Base-by-base conservation (phyloP, 352 stramenopile genomes). In the Phytophthora nicotianae region DNA sequence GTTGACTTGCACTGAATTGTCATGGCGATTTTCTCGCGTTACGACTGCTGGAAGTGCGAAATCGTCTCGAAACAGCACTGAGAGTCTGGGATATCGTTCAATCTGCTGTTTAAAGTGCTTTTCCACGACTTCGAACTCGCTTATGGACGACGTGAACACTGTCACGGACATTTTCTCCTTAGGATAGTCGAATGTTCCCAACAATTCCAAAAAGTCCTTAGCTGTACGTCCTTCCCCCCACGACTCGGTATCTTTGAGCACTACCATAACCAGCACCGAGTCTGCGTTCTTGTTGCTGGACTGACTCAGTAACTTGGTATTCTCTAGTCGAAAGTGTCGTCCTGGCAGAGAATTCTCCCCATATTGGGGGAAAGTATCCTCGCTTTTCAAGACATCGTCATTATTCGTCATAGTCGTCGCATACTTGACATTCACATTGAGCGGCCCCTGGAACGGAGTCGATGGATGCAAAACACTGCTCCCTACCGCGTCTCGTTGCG, bases 51-150 rank as follows among this genome's bases (percentile, higher is more conserved):
- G 40, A 1, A 26, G 21, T 1, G 50, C 37, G 23, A 81, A 79
- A 50, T 81, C 74, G 43, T 77, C 49, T 16, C 74, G 74, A 42
- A 77, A 77, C 2, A 79, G 38, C 1, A 79, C 40, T 4, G 70
- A 67, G 5, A 79, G 57, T 24, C 54, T 64, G 3, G 65, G 48
- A 51, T 57, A 77, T 0, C 61, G 11, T 27, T 58, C 46, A 11
- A 79, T 68, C 1, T 70, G 40, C 0, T 5, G 3, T 3, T 50
- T 24, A 21, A 80, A 69, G 10, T 45, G 23, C 11, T 43, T 7
- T 23, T 66, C 50, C 3, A 75, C 23, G 23, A 40, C 50, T 17
- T 40, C 4, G 40, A 74, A 81, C 26, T 81, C 68, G 5, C 52
- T 27, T 16, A 59, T 24, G 10, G 45, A 68, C 13, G 74, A 83